Base-by-base conservation (phyloP, 2,329 filamentous ascomycete species). In the Thielaviopsis punctulata region DNA sequence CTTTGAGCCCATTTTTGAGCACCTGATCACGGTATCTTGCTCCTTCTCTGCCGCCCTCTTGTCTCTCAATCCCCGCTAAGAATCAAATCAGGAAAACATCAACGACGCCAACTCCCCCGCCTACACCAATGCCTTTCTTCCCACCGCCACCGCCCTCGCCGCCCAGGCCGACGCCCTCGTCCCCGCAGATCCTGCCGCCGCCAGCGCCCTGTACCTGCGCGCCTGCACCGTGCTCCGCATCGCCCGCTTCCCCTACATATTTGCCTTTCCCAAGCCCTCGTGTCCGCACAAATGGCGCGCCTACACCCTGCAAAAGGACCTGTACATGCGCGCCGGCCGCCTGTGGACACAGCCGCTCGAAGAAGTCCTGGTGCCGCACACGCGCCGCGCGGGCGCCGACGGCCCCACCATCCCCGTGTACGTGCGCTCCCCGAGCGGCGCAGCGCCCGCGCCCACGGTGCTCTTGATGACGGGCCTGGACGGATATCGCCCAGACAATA, bases 221-320 rank as follows among this genome's bases (percentile, higher is more conserved):
- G 80, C 80, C 4, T 82, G 82, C 21, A 78, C 80, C 23, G 71
- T 87, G n/a, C 81, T 84, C 63, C 75, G 84, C 50, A 86, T 88
- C 58, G 73, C 80, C 0, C 73, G 84, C 15, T 87, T 88, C 60
- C 83, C 84, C 3, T 73, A 75, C 58, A 67, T 75, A 57, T 64
- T 66, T 2, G 57, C 61, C 3, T 67, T 63, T 48, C 69, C 71
- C 0, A 49, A 55, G 2, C 56, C 68, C 41, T 69, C 59, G 57
- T 66, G 68, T 44, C 61, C 63, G 1, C 61, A 64, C 47, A 80
- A 87, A 64, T 73, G 76, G 57, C 62, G 71, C 24, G 82, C 81
- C 1, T 87, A 82, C 76, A 67, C 73, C 57, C 66, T 71, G 52
- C 81, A 85, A 59, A 86, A 86, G 62, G 63, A 71, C 24, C 71